phyloP scores from a whole-genome alignment of 2,329 filamentous ascomycete species.

The Aspergillus oerlinghausenensis region DNA sequence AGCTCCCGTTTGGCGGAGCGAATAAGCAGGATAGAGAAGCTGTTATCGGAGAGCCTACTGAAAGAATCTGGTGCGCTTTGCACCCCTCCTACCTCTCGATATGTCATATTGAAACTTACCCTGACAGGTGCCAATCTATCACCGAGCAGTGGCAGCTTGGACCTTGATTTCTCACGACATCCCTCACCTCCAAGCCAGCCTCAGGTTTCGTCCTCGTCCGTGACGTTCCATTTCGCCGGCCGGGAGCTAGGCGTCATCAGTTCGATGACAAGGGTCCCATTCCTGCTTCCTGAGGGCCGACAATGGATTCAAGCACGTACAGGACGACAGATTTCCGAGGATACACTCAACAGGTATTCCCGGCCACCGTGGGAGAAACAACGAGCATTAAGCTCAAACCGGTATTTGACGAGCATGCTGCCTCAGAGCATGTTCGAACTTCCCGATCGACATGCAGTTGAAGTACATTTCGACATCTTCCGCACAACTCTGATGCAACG shows the following conservation, averaged over 20 bases:
- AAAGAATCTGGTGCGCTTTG: constrained; percentile 17
- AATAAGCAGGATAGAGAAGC: constrained; percentile 39
- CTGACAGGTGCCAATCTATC: constrained; percentile 14
- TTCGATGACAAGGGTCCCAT: constrained; percentile 46
- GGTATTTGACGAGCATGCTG: constrained; percentile 17
- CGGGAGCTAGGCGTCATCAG: constrained; percentile 46
- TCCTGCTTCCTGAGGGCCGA: constrained; percentile 46
- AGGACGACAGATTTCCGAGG: constrained; percentile 34
- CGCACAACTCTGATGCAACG: constrained; percentile 35
- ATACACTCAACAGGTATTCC: constrained; percentile 21
- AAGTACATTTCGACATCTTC: constrained; percentile 31
- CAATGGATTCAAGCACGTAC: constrained; percentile 47
- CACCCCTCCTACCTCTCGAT: neutral
- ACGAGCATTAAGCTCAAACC: constrained; percentile 19
- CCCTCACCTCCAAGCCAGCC: constrained; percentile 8
- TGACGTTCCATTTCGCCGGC: constrained; percentile 47
- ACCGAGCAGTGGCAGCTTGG: constrained; percentile 9
- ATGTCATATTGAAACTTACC: neutral
- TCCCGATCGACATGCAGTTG: constrained; percentile 31
- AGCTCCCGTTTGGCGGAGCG: constrained; percentile 33
- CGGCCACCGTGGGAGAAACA: constrained; percentile 35
- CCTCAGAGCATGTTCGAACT: constrained; percentile 27
- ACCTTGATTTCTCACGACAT: neutral
- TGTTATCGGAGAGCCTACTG: constrained; percentile 30
- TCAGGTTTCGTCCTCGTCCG: constrained; percentile 24